A percentile compares a stretch with the other conserved stretches of the same genome.
Conservation (phyloP, 2,329 filamentous ascomycete species). For the Pseudogymnoascus sp. region DNA sequence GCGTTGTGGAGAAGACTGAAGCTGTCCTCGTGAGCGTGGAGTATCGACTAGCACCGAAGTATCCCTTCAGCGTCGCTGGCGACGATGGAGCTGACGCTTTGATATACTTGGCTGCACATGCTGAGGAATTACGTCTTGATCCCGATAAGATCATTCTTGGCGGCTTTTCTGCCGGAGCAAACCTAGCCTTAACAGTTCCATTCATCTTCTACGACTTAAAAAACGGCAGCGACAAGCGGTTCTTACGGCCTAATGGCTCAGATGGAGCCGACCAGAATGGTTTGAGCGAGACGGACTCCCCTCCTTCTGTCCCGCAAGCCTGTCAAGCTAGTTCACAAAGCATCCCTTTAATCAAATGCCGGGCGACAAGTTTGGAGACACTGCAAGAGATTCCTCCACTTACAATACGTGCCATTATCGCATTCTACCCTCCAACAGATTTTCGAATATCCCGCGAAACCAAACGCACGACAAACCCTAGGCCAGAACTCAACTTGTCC, state of each 20-base stretch:
- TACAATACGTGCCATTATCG: slow-evolving; percentile 42
- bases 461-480: slow-evolving; percentile 45
- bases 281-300: not conserved
- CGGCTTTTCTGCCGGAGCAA: slow-evolving; percentile 47
- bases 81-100: slow-evolving; percentile 59
- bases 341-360: slow-evolving; percentile 21
- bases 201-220: slow-evolving; percentile 38
- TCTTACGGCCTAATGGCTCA: slow-evolving; percentile 16
- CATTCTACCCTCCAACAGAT: slow-evolving; percentile 57
- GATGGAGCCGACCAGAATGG: not conserved
- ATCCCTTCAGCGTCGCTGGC: slow-evolving; percentile 55
- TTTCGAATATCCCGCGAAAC: slow-evolving; percentile 49
- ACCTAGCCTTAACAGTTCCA: slow-evolving; percentile 43
- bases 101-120: slow-evolving; percentile 50
- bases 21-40: slow-evolving; percentile 56
- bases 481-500: slow-evolving; percentile 51
- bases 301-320: not conserved
- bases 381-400: slow-evolving; percentile 32
- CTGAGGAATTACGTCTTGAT: slow-evolving; percentile 50
- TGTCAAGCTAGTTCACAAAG: slow-evolving; percentile 1
- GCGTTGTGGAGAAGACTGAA: slow-evolving; percentile 43
- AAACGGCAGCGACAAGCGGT: slow-evolving; percentile 30
- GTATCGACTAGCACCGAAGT: slow-evolving; percentile 59
- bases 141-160: slow-evolving; percentile 47
- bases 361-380: slow-evolving; percentile 24